Evolutionary conservation across 1,284 basidiomycete genomes (phyloP), one percentile per base, ranked within the genome.

Genomic region (Ceratobasidium theobromae): DNA sequence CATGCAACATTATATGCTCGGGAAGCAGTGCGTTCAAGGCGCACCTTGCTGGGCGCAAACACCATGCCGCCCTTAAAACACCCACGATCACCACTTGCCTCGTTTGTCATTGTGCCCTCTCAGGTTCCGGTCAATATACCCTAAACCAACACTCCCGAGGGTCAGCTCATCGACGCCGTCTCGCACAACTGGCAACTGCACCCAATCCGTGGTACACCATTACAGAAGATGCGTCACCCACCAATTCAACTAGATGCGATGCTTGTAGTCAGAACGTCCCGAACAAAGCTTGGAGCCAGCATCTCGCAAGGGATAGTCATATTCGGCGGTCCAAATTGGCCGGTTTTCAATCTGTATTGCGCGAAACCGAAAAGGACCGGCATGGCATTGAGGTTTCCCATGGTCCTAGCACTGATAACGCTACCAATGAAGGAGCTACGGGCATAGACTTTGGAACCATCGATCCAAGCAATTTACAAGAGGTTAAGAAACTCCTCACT

Each of bases 331-430:
- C 75, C 25, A 77, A 78, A 68, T 66, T 76, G 69, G 66, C 76
- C 0, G 69, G 73, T 4, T 79, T 78, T 67, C 75, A 75, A 45
- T 72, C 74, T 14, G 78, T 74, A 0, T 62, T 81, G 9, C 78
- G 79, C 4, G 79, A 80, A 33, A 77, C 80, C 0, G 77, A 79
- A 65, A 77, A 77, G 60, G 80, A 82, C 65, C 80, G 81, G 48
- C 74, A 81, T 51, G 79, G 77, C 0, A 72, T 82, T 14, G 68
- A 70, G 0, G 69, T 83, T 23, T 66, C 62, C 1, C 68, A 67
- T 43, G 62, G 66, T 12, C 16, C 40, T 30, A 41, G 58, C 21
- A n/a, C 60, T 1, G 54, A 53, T 3, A 71, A 73, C 46, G 16
- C 40, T 43, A 43, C 40, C 40, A 78, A 77, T 1, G 64, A 53